A percentile compares a stretch with the other conserved stretches of the same genome.
phyloP scores from a whole-genome alignment of 2,329 filamentous ascomycete genomes.

The Madurella mycetomatis region DNA sequence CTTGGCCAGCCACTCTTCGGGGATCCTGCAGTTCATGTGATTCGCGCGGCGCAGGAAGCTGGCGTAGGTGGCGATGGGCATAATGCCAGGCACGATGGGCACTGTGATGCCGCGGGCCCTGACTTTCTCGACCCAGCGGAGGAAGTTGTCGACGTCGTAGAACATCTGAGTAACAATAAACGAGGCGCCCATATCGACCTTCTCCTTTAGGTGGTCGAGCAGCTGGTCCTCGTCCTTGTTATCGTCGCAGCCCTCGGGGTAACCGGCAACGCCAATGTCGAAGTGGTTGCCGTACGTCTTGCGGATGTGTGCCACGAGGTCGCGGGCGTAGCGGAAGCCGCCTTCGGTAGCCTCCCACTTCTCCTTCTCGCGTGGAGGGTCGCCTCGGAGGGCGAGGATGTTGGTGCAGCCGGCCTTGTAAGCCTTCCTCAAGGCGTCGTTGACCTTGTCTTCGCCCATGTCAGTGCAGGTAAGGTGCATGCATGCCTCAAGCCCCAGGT shows the following conservation, averaged over 20 bases:
- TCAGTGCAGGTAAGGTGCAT: constrained; percentile 99
- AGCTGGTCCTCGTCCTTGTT: constrained; percentile 80
- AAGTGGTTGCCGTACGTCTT: constrained; percentile 82
- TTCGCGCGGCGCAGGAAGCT: constrained; percentile 86
- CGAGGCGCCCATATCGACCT: constrained; percentile 86
- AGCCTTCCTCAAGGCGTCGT: constrained; percentile 78
- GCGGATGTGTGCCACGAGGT: constrained; percentile 74
- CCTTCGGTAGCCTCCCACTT: constrained; percentile 86
- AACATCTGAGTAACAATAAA: constrained; percentile 99
- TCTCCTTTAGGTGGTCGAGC: constrained; percentile 92
- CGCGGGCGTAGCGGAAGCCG: constrained; percentile 86
- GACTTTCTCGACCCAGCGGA: constrained; percentile 84
- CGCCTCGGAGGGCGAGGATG: constrained; percentile 87
- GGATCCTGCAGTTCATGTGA: constrained; percentile 85
- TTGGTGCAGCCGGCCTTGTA: constrained; percentile 97
- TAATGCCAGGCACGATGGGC: constrained; percentile 76
- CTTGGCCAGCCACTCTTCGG: constrained; percentile 71
- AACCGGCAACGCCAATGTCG: constrained; percentile 94
- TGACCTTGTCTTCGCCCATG: constrained; percentile 90
- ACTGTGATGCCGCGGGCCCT: constrained; percentile 73
- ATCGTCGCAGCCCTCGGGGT: constrained; percentile 93
- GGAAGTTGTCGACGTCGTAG: constrained; percentile 94
- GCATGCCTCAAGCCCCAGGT: constrained; percentile 94
- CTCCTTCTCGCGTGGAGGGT: constrained; percentile 89
- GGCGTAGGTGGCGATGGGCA: constrained; percentile 93